Evolutionary conservation across 352 stramenopile genomes (phyloP), one percentile per base, ranked within the genome.

Genomic region (Pythium coloratum): DNA sequence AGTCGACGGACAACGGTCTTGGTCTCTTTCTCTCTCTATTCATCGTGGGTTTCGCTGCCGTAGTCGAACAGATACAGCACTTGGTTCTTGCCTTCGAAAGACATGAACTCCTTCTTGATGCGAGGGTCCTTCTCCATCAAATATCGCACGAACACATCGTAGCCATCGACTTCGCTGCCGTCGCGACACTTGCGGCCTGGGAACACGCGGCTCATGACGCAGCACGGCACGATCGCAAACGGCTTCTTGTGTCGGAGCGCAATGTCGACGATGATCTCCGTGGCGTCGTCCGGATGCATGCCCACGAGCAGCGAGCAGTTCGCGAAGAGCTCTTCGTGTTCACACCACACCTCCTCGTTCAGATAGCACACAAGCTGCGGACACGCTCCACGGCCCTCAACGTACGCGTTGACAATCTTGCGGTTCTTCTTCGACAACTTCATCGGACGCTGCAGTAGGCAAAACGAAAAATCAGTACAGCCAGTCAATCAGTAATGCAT

Each of bases 221-320:
- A 99, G 61, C 97, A 99, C 20, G 97, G 97, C 38, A 99, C 95
- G 54, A 99, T 87, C 6, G 96, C 94, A 77, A 99, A 99, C 0
- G 95, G 91, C 60, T 98, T 98, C 10, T 74, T 49, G 55, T 95
- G 84, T 13, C 72, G 53, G 24, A 98, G 71, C 20, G 95, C 95
- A 30, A 88, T 81, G 71, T 99, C 89, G 1, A 99, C 94, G 66
- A 99, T 98, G 28, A 88, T 90, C 75, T 99, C 97, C 0, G 97
- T 99, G 6, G 97, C 97, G 64, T 97, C 92, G 76, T 99, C 96
- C 33, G 96, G 94, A 68, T 99, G 96, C 87, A 99, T 98, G 13
- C 96, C 96, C 40, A 98, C 77, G 28, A 98, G 75, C 26, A 97
- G 33, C 10, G 91, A 95, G 59, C 88, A 91, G 66, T 92, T 66